Evolutionary conservation across 202 grass and related monocot genomes (phyloP).

Genomic region (Hordeum pubiflorum): DNA sequence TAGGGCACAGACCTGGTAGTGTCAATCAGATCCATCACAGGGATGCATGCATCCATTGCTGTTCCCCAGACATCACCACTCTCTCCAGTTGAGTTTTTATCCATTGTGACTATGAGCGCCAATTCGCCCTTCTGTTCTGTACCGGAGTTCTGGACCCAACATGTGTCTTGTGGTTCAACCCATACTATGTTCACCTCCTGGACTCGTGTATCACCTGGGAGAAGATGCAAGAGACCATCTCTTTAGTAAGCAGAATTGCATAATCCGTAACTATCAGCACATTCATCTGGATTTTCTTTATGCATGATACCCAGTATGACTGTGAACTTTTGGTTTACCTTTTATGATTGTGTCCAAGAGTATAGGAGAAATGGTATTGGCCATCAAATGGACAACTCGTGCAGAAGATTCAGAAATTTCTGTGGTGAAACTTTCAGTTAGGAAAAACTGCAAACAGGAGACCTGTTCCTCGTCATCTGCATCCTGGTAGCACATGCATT

Average conservation of each 20-base stretch:
- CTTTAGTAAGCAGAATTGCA: conserved; percentile 23
- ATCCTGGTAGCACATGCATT: conserved; percentile 38
- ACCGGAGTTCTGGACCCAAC: conserved; percentile 49
- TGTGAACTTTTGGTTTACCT: conserved; percentile 42
- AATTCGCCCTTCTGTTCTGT: conserved; percentile 49
- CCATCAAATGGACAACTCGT: conserved; percentile 41
- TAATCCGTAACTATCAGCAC: neutral
- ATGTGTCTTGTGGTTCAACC: conserved; percentile 44
- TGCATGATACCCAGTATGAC: neutral
- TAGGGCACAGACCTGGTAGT: conserved; percentile 57
- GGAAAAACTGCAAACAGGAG: conserved; percentile 66
- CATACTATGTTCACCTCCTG: conserved; percentile 63
- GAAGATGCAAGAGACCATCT: conserved; percentile 7
- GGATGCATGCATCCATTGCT: conserved; percentile 75
- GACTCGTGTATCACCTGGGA: conserved; percentile 58
- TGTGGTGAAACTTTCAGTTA: conserved; percentile 36
- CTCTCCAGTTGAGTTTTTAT: conserved; percentile 28
- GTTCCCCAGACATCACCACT: conserved; percentile 55
- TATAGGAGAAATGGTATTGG: conserved; percentile 50
- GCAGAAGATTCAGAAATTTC: conserved; percentile 42
- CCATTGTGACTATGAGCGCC: conserved; percentile 50
- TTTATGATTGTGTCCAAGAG: conserved; percentile 77
- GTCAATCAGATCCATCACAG: conserved; percentile 76
- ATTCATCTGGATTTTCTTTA: conserved; percentile 13
- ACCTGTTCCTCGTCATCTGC: conserved; percentile 6